Evolutionary conservation across 1,284 basidiomycete species (phyloP).

Genomic region (Sporisorium exsertum): DNA sequence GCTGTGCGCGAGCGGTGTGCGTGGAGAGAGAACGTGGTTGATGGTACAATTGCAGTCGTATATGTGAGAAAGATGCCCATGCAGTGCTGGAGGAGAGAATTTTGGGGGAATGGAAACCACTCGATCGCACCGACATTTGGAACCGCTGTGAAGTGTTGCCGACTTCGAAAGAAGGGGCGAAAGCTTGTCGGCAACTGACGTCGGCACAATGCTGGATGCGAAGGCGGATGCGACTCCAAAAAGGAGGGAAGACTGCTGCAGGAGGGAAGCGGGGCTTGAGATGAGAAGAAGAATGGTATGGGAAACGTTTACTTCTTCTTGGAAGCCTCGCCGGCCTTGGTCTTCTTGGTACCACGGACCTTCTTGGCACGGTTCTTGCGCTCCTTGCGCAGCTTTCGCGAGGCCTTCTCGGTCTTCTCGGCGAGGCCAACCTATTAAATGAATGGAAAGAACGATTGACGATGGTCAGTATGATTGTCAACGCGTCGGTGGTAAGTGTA

Average conservation of each 20-base stretch:
- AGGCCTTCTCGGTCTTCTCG: constrained; percentile 88
- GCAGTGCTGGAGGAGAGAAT: constrained; percentile 14
- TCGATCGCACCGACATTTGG: constrained; percentile 11
- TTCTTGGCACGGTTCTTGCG: constrained; percentile 98
- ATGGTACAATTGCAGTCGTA: constrained; percentile 51
- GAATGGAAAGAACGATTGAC: background rate
- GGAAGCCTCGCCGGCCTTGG: constrained; percentile 55
- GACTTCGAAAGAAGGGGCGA: constrained; percentile 54
- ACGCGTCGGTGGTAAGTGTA: no score
- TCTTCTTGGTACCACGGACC: constrained; percentile 78
- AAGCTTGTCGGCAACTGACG: constrained; percentile 35
- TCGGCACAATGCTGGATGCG: constrained; percentile 10
- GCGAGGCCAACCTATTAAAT: constrained; percentile 75
- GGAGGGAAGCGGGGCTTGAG: no score
- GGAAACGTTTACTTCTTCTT: constrained; percentile 64
- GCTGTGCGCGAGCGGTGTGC: background rate
- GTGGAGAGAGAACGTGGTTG: constrained; percentile 23
- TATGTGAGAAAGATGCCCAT: constrained; percentile 22
- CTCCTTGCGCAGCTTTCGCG: constrained; percentile 98
- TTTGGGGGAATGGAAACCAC: constrained; percentile 10
- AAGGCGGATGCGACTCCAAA: constrained; percentile 10
- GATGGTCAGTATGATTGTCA: background rate
- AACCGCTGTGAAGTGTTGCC: constrained; percentile 23
- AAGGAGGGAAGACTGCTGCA: constrained; percentile 24
- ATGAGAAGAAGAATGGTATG: constrained; percentile 7